Evolutionary conservation across 2,329 filamentous ascomycete species (phyloP).

Genomic region (Sclerotinia nivalis): DNA sequence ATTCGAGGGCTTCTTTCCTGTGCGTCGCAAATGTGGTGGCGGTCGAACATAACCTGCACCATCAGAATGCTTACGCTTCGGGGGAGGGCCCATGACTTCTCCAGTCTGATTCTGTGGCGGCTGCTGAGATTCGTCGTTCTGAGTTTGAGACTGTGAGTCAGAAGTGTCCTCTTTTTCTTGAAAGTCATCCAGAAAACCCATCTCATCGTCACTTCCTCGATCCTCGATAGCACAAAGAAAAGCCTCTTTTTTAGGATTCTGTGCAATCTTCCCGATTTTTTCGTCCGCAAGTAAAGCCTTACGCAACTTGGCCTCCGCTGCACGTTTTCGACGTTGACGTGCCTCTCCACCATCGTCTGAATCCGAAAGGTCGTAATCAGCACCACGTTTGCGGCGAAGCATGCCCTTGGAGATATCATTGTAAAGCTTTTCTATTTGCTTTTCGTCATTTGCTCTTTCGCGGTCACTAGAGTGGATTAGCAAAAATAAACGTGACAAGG

Average conservation of each 20-base stretch:
- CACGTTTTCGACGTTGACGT: conserved; percentile 75
- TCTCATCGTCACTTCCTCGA: conserved; percentile 70
- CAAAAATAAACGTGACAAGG: neutral
- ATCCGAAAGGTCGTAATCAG: conserved; percentile 83
- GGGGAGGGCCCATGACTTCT: conserved; percentile 35
- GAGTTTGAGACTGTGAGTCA: conserved; percentile 45
- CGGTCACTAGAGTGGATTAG: conserved; percentile 60
- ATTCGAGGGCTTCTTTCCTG: conserved; percentile 67
- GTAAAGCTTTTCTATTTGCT: conserved; percentile 86
- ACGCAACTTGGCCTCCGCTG: conserved; percentile 88
- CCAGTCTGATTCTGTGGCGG: conserved; percentile 56
- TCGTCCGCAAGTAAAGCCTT: conserved; percentile 86
- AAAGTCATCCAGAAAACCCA: conserved; percentile 68
- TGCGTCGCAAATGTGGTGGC: conserved; percentile 62
- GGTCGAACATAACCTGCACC: conserved; percentile 50
- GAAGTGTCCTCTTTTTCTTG: conserved; percentile 45
- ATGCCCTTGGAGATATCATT: conserved; percentile 89
- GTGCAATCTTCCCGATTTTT: conserved; percentile 84
- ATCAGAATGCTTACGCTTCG: conserved; percentile 46
- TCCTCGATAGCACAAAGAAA: conserved; percentile 92
- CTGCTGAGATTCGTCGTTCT: conserved; percentile 38
- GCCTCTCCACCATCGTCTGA: conserved; percentile 85
- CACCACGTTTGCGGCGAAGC: conserved; percentile 77
- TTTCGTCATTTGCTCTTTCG: conserved; percentile 78
- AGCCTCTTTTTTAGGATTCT: conserved; percentile 84